Conservation (phyloP, 2,329 filamentous ascomycete species). For the Corinectria fuckeliana region DNA sequence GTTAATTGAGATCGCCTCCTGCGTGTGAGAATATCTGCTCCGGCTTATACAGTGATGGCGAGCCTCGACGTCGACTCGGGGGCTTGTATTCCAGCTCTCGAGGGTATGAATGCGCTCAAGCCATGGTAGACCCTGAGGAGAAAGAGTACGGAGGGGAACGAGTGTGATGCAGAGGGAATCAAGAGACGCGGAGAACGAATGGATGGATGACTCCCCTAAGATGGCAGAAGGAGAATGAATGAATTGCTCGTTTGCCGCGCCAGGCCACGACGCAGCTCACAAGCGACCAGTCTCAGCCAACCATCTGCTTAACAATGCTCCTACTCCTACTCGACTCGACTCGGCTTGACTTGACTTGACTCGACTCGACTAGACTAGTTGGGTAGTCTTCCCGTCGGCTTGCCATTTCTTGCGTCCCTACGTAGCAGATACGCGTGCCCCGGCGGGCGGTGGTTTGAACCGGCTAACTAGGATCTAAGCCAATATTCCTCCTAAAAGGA, state of each 20-base stretch:
- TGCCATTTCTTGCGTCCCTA: neutral
- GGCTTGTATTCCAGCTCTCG: neutral
- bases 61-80: neutral
- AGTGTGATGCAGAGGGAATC: neutral
- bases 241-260: neutral
- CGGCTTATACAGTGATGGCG: slow-evolving; percentile 3
- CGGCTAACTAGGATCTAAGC: too few species aligned
- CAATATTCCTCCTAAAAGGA: neutral
- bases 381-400: neutral
- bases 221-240: neutral
- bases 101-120: slow-evolving; percentile 4
- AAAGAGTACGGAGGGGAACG: neutral
- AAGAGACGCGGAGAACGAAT: neutral
- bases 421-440: too few species aligned
- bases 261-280: neutral
- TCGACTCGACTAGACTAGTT: too few species aligned
- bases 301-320: neutral
- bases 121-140: neutral
- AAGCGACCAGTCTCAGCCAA: neutral
- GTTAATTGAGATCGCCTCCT: neutral
- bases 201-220: neutral
- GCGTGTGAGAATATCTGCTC: neutral
- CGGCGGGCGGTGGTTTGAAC: neutral
- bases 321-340: too few species aligned
- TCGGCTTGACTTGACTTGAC: too few species aligned